A percentile compares a stretch with the other conserved stretches of the same genome.
Evolutionary conservation across 176 grass and related monocot species (phyloP).

Genomic region (Neostapfia colusana): DNA sequence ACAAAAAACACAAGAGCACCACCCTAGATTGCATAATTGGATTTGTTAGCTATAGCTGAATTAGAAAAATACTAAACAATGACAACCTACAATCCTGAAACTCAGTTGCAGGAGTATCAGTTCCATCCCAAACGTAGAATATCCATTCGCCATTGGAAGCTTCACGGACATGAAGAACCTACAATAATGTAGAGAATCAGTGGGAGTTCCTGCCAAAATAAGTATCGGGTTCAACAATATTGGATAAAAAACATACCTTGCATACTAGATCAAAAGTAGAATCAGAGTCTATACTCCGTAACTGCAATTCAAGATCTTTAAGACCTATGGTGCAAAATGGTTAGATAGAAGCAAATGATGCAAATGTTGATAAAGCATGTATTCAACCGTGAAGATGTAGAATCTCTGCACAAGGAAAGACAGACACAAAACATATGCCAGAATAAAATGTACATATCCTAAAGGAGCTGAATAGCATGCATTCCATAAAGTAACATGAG

Average conservation of each 20-base stretch:
- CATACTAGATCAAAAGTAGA: conserved; percentile 78
- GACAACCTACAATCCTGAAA: conserved; percentile 30
- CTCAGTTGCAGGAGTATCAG: conserved; percentile 57
- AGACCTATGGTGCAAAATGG: conserved; percentile 49
- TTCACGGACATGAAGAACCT: conserved; percentile 85
- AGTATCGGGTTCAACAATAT: conserved; percentile 21
- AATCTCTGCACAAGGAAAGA: conserved; percentile 23
- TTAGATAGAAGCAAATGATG: conserved; percentile 28
- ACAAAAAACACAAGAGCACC: neutral
- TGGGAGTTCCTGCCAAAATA: conserved; percentile 6
- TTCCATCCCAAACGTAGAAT: conserved; percentile 95
- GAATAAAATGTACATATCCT: conserved; percentile 6
- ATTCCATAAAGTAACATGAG: conserved; percentile 10
- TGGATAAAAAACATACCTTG: conserved; percentile 56
- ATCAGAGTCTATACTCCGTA: conserved; percentile 51
- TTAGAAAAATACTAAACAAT: conserved; percentile 18
- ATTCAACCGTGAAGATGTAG: conserved; percentile 12
- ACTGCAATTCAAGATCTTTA: conserved; percentile 54
- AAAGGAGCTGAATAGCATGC: neutral
- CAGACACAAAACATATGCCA: neutral
- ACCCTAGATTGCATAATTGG: neutral
- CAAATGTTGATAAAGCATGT: conserved; percentile 18
- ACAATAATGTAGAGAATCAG: conserved; percentile 34
- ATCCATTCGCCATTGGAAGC: conserved; percentile 48
- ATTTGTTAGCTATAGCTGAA: conserved; percentile 23